These are phyloP conservation scores for Phytophthora ohioensis DNA, from an alignment of 352 stramenopile species.

Conservation along the genomic window DNA sequence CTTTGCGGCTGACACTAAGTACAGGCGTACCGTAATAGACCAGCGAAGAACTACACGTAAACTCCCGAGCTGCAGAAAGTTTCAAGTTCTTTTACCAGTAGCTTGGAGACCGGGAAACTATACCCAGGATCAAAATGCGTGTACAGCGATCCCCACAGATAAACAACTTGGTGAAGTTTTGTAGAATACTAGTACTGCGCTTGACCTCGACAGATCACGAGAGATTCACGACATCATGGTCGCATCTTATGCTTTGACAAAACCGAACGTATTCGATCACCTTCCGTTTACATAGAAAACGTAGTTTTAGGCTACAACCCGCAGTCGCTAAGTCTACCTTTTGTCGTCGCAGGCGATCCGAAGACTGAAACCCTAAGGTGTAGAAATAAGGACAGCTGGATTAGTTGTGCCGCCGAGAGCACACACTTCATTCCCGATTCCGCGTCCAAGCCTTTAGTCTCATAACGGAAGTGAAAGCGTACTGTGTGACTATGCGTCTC, in stretches of 20 bases:
- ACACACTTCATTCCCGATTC: not conserved
- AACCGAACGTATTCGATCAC: constrained; percentile 1
- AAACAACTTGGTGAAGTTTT: no score
- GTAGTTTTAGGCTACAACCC: not conserved
- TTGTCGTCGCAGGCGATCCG: not conserved
- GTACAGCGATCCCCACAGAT: no score
- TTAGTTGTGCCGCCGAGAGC: not conserved
- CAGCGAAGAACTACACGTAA: no score
- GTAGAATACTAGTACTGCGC: not conserved
- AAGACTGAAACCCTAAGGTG: not conserved
- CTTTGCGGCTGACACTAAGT: no score
- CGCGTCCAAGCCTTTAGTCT: not conserved
- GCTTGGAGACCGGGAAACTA: no score
- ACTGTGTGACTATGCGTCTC: not conserved
- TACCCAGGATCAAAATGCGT: no score
- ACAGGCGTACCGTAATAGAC: no score
- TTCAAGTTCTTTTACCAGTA: no score
- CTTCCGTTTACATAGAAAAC: not conserved
- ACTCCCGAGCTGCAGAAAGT: no score
- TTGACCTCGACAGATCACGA: not conserved
- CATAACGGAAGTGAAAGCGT: no score
- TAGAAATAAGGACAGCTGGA: not conserved
- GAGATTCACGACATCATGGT: not conserved
- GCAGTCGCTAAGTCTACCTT: not conserved
- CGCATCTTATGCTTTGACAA: not conserved